Evolutionary conservation across 371 early-diverging fungal species (phyloP).

Genomic region (Saksenaea oblongispora): DNA sequence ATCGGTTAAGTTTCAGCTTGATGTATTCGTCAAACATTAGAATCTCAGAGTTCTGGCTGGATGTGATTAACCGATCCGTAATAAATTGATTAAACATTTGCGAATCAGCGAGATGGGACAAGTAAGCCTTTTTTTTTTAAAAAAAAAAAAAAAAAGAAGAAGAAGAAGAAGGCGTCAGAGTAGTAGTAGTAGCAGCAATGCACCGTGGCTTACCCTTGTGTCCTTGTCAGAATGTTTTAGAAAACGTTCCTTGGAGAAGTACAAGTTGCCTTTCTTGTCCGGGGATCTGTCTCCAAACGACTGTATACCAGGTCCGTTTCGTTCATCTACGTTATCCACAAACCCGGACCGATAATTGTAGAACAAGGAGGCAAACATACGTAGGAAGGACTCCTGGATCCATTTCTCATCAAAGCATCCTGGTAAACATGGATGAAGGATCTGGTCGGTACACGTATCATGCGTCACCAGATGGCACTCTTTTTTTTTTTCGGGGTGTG

Average conservation of each 20-base stretch:
- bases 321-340: conserved; percentile 33
- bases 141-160: neutral
- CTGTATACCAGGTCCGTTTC: conserved; percentile 7
- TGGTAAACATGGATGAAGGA: conserved; percentile 60
- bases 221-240: conserved; percentile 69
- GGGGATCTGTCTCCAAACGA: conserved; percentile 13
- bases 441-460: conserved; percentile 56
- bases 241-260: conserved; percentile 65
- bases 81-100: conserved; percentile 86
- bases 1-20: conserved; percentile 80
- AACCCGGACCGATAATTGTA: conserved; percentile 70
- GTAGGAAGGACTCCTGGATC: conserved; percentile 69
- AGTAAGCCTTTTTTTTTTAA: conserved; percentile 60
- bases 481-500: conserved; percentile 14
- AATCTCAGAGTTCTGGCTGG: conserved; percentile 70
- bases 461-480: conserved; percentile 61
- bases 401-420: conserved; percentile 72
- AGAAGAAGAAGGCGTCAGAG: neutral
- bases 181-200: neutral
- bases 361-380: conserved; percentile 77
- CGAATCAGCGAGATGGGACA: conserved; percentile 65
- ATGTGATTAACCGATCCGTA: conserved; percentile 68
- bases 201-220: conserved; percentile 48
- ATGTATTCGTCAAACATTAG: conserved; percentile 82
- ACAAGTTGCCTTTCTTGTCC: conserved; percentile 21